phyloP scores from a whole-genome alignment of 371 early-diverging fungal genomes.

The Actinomortierella wolfii region DNA sequence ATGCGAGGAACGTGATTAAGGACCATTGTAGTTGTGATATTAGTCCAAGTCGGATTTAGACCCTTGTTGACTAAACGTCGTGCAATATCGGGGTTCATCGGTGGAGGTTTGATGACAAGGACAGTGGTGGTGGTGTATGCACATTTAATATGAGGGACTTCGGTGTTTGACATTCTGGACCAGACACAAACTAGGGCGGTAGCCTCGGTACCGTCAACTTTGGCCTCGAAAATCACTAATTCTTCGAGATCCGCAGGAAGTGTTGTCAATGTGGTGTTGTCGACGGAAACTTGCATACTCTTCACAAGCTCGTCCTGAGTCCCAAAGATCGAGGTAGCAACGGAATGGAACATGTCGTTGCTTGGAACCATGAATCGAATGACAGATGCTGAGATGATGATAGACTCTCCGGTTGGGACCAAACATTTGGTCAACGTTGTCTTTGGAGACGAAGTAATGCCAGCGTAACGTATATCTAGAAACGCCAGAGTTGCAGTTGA shows the following conservation, averaged over 20 bases:
- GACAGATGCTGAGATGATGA: background rate
- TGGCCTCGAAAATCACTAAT: constrained; percentile 2
- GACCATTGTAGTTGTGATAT: background rate
- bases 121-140: background rate
- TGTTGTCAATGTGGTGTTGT: constrained; percentile 7
- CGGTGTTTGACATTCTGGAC: background rate
- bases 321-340: constrained; percentile 6
- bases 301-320: constrained; percentile 7
- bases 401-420: background rate
- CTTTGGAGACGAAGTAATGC: background rate
- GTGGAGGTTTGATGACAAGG: background rate
- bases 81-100: constrained; percentile 6
- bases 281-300: constrained; percentile 4
- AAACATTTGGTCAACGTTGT: constrained; percentile 1
- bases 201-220: background rate
- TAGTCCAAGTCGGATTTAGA: background rate
- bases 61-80: background rate
- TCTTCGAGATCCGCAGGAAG: background rate
- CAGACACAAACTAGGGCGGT: background rate
- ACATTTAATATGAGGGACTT: constrained; percentile 2
- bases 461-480: background rate
- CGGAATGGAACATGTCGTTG: background rate
- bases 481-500: background rate
- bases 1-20: constrained; percentile 2
- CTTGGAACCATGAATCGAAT: background rate